Evolutionary conservation across 1,284 basidiomycete species (phyloP), one percentile per base, ranked within the genome.

Genomic region (Tylopilus sp.): DNA sequence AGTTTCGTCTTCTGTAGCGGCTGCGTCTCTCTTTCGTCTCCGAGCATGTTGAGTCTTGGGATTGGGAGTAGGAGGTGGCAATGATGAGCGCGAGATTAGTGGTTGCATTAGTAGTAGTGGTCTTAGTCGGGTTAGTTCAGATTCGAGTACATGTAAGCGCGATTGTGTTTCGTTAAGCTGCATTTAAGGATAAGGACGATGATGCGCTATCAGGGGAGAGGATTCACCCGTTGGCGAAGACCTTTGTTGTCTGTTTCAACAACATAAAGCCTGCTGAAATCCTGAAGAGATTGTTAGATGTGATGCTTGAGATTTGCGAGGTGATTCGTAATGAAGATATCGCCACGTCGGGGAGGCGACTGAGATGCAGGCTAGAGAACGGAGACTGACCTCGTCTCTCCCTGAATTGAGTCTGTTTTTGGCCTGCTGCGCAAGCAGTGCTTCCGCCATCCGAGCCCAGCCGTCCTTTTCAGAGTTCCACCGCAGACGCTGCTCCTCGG

Each of bases 371-470:
- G 21, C 8, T 21, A 29, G 18, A 13, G 39, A 36, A 55, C 9
- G 10, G 19, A n/a, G 33, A 31, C 12, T 52, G 45, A 79, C 78
- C 64, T 80, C 74, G 46, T 78, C 72, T 52, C 66, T 74, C 2
- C 67, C 62, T 11, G 60, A 45, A 9, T 58, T 59, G 15, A 64
- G 59, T 28, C 54, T 52, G 19, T 68, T 70, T 43, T 69, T 74
- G 44, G 70, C 68, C 36, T 73, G 70, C 48, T 77, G 77, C 1
- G 68, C 62, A 46, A 84, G 71, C 35, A 88, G 69, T 6, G 82
- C 83, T 52, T 87, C 84, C 0, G 79, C 76, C 51, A 75, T 77
- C 46, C 84, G 71, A 12, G 73, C 74, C 78, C 81, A 87, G 4
- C 74, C 71, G 7, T 78, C 77, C 53, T 75, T 73, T 59, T 86